phyloP scores from a whole-genome alignment of 345 rosid genomes.

The Tarenaya hassleriana region DNA sequence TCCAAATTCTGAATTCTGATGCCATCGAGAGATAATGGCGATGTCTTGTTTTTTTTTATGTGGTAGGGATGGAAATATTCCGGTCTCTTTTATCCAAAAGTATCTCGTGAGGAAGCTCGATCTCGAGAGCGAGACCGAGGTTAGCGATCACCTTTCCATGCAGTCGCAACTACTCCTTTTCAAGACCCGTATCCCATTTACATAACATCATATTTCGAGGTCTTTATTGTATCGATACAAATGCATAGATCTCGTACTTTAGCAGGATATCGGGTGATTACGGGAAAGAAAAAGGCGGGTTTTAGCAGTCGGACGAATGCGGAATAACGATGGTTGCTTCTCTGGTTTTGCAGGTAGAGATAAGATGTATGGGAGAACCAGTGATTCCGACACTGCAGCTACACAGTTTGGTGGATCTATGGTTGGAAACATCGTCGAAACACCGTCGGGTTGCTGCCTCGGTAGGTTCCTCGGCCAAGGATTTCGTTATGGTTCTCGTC shows the following conservation, averaged over 20 bases:
- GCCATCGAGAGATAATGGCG: not conserved
- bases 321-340: no score
- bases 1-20: not conserved
- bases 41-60: no score
- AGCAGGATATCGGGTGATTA: no score
- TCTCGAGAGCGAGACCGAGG: slow-evolving; percentile 67
- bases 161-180: no score
- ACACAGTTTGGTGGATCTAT: slow-evolving; percentile 53
- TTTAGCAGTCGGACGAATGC: no score
- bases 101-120: slow-evolving; percentile 72
- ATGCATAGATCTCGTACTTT: not conserved
- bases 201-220: not conserved
- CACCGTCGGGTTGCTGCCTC: slow-evolving; percentile 42
- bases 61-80: slow-evolving; percentile 70
- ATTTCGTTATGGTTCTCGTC: slow-evolving; percentile 65
- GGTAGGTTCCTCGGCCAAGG: slow-evolving; percentile 75
- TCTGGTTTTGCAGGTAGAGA: slow-evolving; percentile 62
- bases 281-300: no score
- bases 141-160: slow-evolving; percentile 33
- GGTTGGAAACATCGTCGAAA: slow-evolving; percentile 51
- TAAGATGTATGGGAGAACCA: slow-evolving; percentile 69
- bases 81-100: slow-evolving; percentile 77
- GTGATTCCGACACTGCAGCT: slow-evolving; percentile 53
- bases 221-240: not conserved
- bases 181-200: not conserved